These are phyloP conservation scores for Sordariomycetes sp. DNA, from an alignment of 2,329 filamentous ascomycete genomes.

Conservation along the genomic window DNA sequence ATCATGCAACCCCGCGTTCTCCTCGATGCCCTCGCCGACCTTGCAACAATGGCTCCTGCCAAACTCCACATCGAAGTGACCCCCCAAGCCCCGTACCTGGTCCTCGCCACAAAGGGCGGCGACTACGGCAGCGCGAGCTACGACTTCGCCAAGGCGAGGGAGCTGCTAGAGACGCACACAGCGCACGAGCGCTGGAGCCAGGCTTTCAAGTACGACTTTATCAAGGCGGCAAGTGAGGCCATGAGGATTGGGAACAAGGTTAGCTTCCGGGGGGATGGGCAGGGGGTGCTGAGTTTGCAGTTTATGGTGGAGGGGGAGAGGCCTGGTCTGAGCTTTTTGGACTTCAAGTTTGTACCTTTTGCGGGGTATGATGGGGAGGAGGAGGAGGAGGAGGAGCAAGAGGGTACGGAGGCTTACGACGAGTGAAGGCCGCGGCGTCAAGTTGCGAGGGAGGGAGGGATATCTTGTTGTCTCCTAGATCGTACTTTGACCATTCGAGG, in stretches of 20 bases:
- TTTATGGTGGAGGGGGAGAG: conserved; percentile 89
- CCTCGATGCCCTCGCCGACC: conserved; percentile 60
- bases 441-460: neutral
- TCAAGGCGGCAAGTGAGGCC: conserved; percentile 80
- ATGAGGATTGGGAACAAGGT: conserved; percentile 92
- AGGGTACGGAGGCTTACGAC: neutral
- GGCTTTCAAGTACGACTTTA: conserved; percentile 75
- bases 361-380: conserved; percentile 47
- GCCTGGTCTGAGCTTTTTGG: conserved; percentile 60
- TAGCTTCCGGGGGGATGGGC: conserved; percentile 74
- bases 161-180: conserved; percentile 65
- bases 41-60: conserved; percentile 59
- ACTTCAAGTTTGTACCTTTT: conserved; percentile 73
- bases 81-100: conserved; percentile 58
- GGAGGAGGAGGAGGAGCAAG: conserved; percentile 31
- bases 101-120: conserved; percentile 53
- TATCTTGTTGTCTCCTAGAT: neutral
- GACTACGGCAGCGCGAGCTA: conserved; percentile 53
- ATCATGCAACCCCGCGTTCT: conserved; percentile 78
- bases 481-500: neutral
- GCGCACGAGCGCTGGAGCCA: conserved; percentile 52
- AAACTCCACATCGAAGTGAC: conserved; percentile 59
- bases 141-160: conserved; percentile 52
- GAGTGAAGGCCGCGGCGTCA: neutral
- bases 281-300: conserved; percentile 87